Evolutionary conservation across 257 asterid species (phyloP), one percentile per base, ranked within the genome.

Genomic region (Nicotiana tomentosiformis): DNA sequence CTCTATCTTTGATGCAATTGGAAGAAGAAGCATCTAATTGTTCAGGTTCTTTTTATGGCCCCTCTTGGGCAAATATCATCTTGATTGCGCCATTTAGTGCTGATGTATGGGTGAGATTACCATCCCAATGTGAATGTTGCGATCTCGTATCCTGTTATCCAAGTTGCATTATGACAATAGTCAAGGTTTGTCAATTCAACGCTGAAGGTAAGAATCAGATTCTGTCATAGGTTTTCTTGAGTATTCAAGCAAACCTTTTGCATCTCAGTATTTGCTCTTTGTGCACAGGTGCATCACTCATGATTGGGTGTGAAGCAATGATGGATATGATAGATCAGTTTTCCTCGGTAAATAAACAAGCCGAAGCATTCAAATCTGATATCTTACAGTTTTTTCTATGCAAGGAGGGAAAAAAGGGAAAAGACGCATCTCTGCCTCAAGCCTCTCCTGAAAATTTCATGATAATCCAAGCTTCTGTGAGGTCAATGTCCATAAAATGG

Each of bases 31-130:
- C 29, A 67, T 82, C 80, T 83, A 80, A 82, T 82, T 86, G 90
- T 81, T 86, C 84, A 58, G 88, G 82, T 69, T 62, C 82, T n/a
- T 29, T 53, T 85, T 77, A 78, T 76, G 67, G 30, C 72, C 30
- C 84, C 56, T 85, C 78, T 81, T 84, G 84, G 82, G 83, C 62
- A 80, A 86, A 80, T 78, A 77, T 85, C 51, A 57, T 86, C 84
- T 89, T 96, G 86, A 84, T 96, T 86, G 81, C 91, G 7, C 90
- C 90, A 14, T 84, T 96, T 49, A 90, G 87, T 87, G 93, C 93
- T 77, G 98, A 96, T 90, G 87, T 90, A 56, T 96, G 98, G 98
- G 88, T 94, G 90, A 91, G 93, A 87, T 88, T 94, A 57, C 98
- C 99, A 66, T 60, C 43, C 82, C 85, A 85, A 60, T 77, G 79